These are phyloP conservation scores for Blastomyces parvus DNA, from an alignment of 2,329 filamentous ascomycete genomes.

Conservation along the genomic window DNA sequence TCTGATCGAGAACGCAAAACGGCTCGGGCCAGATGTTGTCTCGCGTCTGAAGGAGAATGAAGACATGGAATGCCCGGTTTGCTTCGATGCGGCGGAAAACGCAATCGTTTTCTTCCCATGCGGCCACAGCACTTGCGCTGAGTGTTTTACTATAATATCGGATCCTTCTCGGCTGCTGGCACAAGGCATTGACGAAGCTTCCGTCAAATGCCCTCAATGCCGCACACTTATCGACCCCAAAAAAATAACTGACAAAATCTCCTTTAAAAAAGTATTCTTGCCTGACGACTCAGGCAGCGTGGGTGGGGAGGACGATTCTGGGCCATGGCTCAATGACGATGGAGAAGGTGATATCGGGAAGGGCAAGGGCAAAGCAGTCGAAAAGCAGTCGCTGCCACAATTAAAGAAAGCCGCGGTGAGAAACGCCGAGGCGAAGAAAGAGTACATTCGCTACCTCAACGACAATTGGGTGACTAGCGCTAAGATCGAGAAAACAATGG, in stretches of 20 bases:
- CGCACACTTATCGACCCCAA: conserved; percentile 56
- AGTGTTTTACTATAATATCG: conserved; percentile 62
- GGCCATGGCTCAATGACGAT: conserved; percentile 24
- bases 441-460: conserved; percentile 59
- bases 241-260: conserved; percentile 62
- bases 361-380: conserved; percentile 37
- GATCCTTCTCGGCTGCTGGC: conserved; percentile 51
- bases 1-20: conserved; percentile 53
- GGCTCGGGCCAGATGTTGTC: conserved; percentile 52
- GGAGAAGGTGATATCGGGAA: conserved; percentile 34
- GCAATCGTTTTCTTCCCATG: conserved; percentile 73
- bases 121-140: conserved; percentile 67
- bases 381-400: conserved; percentile 49
- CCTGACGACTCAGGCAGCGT: conserved; percentile 35
- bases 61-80: conserved; percentile 71
- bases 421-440: conserved; percentile 55
- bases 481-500: conserved; percentile 61
- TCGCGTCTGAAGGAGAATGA: conserved; percentile 53
- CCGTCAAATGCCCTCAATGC: conserved; percentile 66
- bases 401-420: conserved; percentile 58
- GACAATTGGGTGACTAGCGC: conserved; percentile 64
- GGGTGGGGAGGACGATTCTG: conserved; percentile 31
- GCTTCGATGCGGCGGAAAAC: conserved; percentile 65
- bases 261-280: conserved; percentile 65
- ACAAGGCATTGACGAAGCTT: conserved; percentile 48